Evolutionary conservation across 2,329 filamentous ascomycete genomes (phyloP).

Genomic region (Cladosporium cucumerinum): DNA sequence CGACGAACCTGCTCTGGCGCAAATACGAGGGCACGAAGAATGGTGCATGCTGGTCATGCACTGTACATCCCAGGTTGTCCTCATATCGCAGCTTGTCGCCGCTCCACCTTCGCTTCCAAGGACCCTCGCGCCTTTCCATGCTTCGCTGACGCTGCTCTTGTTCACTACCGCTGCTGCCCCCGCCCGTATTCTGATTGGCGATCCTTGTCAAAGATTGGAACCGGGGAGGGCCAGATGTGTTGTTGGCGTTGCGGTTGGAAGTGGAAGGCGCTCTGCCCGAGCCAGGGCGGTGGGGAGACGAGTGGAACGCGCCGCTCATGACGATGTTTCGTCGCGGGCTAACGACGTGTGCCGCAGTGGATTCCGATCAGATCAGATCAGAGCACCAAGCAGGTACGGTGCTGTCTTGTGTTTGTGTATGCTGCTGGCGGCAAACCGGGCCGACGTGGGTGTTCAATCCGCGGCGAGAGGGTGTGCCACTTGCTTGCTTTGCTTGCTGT

Average conservation of each 20-base stretch:
- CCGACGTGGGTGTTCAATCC: constrained; percentile 7
- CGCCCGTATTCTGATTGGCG: not conserved
- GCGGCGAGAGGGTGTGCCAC: not conserved
- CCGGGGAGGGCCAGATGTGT: not conserved
- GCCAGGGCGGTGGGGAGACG: constrained; percentile 9
- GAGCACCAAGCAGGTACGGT: not conserved
- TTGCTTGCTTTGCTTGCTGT: constrained; percentile 3
- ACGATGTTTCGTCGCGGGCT: not conserved
- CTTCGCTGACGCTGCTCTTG: constrained; percentile 14
- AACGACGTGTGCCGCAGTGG: not conserved
- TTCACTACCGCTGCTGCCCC: not conserved
- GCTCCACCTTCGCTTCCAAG: constrained; percentile 11
- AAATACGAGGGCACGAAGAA: constrained; percentile 89
- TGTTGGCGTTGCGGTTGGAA: not conserved
- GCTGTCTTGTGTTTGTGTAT: not conserved
- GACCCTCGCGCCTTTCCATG: constrained; percentile 13
- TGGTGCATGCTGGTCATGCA: constrained; percentile 27
- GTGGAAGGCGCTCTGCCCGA: constrained; percentile 1
- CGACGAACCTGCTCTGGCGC: constrained; percentile 70
- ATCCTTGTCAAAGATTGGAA: constrained; percentile 13
- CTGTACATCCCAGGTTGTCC: constrained; percentile 20
- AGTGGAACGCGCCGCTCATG: constrained; percentile 13
- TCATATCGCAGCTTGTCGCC: constrained; percentile 22
- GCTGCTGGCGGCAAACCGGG: constrained; percentile 9
- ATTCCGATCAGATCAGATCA: not conserved